Evolutionary conservation across 2,329 filamentous ascomycete genomes (phyloP).

Genomic region (Xylariaceae sp.): DNA sequence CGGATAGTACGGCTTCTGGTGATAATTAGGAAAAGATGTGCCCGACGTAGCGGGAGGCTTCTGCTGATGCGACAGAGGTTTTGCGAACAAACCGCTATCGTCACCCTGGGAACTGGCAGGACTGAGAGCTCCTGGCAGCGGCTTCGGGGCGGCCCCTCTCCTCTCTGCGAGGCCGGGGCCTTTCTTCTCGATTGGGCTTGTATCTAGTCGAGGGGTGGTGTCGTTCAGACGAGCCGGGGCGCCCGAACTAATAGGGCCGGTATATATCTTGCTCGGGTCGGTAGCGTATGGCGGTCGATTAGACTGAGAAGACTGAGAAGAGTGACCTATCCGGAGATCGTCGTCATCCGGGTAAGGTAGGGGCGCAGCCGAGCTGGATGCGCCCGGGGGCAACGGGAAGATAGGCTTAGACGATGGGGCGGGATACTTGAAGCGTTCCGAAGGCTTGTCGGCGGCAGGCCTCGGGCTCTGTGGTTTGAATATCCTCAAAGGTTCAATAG

Average conservation of each 20-base stretch:
- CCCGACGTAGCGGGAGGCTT: constrained; percentile 39
- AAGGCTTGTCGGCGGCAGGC: constrained; percentile 39
- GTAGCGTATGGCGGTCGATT: constrained; percentile 43
- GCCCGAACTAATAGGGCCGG: constrained; percentile 33
- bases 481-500: constrained; percentile 79
- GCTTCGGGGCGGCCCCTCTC: constrained; percentile 74
- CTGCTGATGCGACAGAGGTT: constrained; percentile 49
- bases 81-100: constrained; percentile 75
- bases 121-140: constrained; percentile 60
- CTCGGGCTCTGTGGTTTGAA: constrained; percentile 70
- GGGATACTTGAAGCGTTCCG: constrained; percentile 50
- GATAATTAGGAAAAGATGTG: constrained; percentile 46
- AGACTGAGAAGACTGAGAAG: constrained; percentile 40
- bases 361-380: constrained; percentile 64
- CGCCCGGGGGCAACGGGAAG: constrained; percentile 63
- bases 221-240: constrained; percentile 45
- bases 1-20: constrained; percentile 58
- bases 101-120: constrained; percentile 74
- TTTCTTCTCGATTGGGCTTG: constrained; percentile 53
- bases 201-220: constrained; percentile 51
- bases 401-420: constrained; percentile 50
- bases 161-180: constrained; percentile 71
- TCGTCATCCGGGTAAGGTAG: constrained; percentile 73
- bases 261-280: constrained; percentile 37
- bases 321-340: constrained; percentile 44